A percentile compares a stretch with the other conserved stretches of the same genome.
phyloP scores from a whole-genome alignment of 2,329 filamentous ascomycete genomes.

The Ascosphaera aggregata region DNA sequence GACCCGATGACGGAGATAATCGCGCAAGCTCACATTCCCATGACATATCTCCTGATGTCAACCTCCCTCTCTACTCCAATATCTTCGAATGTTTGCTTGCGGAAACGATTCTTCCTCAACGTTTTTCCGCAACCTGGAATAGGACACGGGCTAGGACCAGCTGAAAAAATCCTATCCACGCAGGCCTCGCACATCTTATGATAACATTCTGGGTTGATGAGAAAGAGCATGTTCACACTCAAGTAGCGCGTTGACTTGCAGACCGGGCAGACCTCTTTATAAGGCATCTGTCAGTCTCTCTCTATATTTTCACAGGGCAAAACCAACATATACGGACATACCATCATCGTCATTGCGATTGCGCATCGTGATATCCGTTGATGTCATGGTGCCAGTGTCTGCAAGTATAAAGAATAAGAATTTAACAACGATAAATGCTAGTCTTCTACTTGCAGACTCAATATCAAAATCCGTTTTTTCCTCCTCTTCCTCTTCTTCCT shows the following conservation, averaged over 20 bases:
- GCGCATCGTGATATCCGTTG: background rate
- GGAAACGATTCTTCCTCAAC: constrained; percentile 62
- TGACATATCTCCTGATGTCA: constrained; percentile 64
- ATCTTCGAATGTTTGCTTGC: constrained; percentile 74
- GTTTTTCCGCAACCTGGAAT: constrained; percentile 75
- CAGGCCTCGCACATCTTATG: constrained; percentile 97
- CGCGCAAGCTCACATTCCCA: constrained; percentile 24
- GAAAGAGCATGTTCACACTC: constrained; percentile 80
- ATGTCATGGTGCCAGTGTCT: background rate
- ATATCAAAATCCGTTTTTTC: background rate
- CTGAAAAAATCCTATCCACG: constrained; percentile 80
- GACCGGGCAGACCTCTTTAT: constrained; percentile 66
- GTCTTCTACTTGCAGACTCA: no score
- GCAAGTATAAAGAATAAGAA: background rate
- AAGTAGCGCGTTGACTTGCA: constrained; percentile 95
- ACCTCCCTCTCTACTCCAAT: constrained; percentile 77
- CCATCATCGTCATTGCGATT: constrained; percentile 1
- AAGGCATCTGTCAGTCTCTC: constrained; percentile 4
- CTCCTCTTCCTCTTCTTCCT: background rate
- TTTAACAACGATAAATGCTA: background rate
- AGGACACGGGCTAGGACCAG: constrained; percentile 78
- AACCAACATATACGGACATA: background rate
- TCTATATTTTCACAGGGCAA: background rate
- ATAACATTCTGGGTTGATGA: constrained; percentile 96
- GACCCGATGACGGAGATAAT: constrained; percentile 3